Evolutionary conservation across 176 grass and related monocot genomes (phyloP), one percentile per base, ranked within the genome.

Genomic region (Luzula sylvatica): DNA sequence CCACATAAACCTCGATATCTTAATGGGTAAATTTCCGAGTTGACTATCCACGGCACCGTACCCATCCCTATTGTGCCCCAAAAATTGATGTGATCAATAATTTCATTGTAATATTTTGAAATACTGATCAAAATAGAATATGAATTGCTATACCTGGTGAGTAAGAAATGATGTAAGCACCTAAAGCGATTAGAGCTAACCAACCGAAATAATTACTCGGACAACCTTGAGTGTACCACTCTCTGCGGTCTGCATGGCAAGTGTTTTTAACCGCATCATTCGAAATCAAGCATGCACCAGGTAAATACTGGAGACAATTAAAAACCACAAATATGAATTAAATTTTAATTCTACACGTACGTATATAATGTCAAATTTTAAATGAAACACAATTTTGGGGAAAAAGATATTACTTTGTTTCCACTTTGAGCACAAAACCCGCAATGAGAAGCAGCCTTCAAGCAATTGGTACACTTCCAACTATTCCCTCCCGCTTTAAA

Each of bases 11-110:
- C 83, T 22, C 88, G 72, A 61, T 75, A 65, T 49, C 88, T 68
- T 13, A 95, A 55, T 23, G 88, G 88, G 72, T 95, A 95, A 59
- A 95, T 81, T 83, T 95, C 88, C 15, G 88, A 95, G 70, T 95
- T 88, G 20, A 95, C 80, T 32, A 95, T 95, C 88, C 88, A 95
- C 7, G 83, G 88, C 56, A 84, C 83, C 1, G 83, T 88, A 16
- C 83, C 88, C 88, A 95, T 95, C 19, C n/a, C n/a, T n/a, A n/a
- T n/a, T n/a, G n/a, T n/a, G n/a, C n/a, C n/a, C n/a, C n/a, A n/a
- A n/a, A n/a, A n/a, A n/a, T n/a, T n/a, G n/a, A n/a, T n/a, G n/a
- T n/a, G n/a, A n/a, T n/a, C n/a, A n/a, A n/a, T n/a, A n/a, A n/a
- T n/a, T n/a, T n/a, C n/a, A n/a, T n/a, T n/a, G n/a, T n/a, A n/a